These are phyloP conservation scores for Cordyceps cicadae DNA, from an alignment of 2,329 filamentous ascomycete genomes.

Conservation along the genomic window DNA sequence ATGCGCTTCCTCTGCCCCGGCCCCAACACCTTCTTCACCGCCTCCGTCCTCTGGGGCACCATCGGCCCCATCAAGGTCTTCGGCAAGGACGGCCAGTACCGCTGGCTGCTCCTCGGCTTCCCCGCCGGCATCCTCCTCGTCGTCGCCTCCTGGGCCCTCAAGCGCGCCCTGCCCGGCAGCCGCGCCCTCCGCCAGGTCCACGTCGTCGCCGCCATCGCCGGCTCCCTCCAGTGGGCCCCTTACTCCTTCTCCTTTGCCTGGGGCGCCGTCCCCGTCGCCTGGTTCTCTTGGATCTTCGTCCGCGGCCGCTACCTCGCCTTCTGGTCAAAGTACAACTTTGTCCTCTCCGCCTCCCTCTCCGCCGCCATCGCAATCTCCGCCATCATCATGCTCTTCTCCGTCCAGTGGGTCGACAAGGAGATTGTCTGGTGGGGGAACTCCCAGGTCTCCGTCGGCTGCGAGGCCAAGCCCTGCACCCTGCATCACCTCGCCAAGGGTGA, in stretches of 20 bases:
- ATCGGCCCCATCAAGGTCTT: constrained; percentile 35
- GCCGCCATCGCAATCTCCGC: constrained; percentile 37
- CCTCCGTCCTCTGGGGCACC: constrained; percentile 37
- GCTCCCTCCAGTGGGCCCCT: constrained; percentile 31
- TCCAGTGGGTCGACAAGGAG: constrained; percentile 30
- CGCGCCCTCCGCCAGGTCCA: constrained; percentile 32
- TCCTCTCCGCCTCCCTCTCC: constrained; percentile 38
- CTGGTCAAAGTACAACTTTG: constrained; percentile 44
- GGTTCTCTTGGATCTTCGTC: constrained; percentile 40
- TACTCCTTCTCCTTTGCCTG: constrained; percentile 40
- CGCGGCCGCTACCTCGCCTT: constrained; percentile 36
- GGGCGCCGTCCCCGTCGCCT: constrained; percentile 39
- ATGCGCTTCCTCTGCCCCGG: constrained; percentile 30
- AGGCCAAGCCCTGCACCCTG: constrained; percentile 18
- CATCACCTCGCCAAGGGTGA: constrained; percentile 18
- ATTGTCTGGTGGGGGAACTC: constrained; percentile 40
- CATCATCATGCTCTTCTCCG: constrained; percentile 40
- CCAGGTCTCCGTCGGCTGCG: constrained; percentile 18
- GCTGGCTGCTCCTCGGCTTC: constrained; percentile 31
- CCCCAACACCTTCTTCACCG: constrained; percentile 34
- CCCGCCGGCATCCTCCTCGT: constrained; percentile 30
- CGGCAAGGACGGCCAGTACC: constrained; percentile 31
- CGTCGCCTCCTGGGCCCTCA: constrained; percentile 27
- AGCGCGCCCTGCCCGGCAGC: constrained; percentile 25
- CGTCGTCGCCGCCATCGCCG: constrained; percentile 33